Conservation (phyloP, 306 rosid genomes). For the Sechiopsis laciniata region DNA sequence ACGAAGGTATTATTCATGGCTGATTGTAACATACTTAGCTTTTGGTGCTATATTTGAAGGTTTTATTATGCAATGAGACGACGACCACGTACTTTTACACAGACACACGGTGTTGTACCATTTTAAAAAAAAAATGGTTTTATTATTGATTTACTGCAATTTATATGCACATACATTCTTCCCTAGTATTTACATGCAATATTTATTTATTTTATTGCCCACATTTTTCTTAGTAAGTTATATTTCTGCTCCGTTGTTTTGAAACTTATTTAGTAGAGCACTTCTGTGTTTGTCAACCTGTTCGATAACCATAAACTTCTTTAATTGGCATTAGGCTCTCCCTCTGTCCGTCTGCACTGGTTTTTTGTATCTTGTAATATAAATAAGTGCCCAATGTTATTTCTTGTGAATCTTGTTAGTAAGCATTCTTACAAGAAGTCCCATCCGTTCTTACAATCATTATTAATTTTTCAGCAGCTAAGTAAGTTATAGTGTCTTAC, state of each 20-base stretch:
- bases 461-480: not conserved
- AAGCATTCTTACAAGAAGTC: not conserved
- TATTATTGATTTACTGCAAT: not conserved
- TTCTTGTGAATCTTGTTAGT: not conserved
- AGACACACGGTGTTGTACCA: not conserved
- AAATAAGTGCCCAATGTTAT: not conserved
- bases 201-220: not conserved
- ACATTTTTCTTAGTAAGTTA: not conserved
- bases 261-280: not conserved
- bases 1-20: constrained; percentile 51
- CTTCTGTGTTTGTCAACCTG: not conserved
- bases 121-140: not conserved
- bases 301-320: not conserved
- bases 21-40: not conserved
- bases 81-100: not conserved
- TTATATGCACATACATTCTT: not conserved
- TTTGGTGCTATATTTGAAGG: constrained; percentile 11
- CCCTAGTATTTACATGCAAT: not conserved
- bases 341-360: not conserved
- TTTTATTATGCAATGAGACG: not conserved
- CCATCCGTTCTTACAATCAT: not conserved
- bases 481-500: not conserved
- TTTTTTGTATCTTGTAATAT: not conserved
- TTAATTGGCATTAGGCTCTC: not conserved
- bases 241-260: not conserved